Evolutionary conservation across 768 basidiomycete species (phyloP), one percentile per base, ranked within the genome.

Genomic region (Serendipita sp.): DNA sequence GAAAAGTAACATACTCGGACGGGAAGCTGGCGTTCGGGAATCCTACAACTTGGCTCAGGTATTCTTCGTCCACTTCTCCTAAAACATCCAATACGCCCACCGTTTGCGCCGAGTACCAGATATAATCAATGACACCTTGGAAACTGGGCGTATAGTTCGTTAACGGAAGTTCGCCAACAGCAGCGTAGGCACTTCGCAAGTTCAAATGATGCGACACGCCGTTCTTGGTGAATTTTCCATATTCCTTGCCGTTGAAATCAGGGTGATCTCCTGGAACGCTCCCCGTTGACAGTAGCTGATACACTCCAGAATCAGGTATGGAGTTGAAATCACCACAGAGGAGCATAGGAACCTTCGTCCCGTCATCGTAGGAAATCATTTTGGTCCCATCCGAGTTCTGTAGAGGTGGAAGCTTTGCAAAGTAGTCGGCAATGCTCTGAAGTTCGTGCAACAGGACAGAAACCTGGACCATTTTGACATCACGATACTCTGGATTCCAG

Each of bases 291-390:
- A 98, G 74, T 78, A 88, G 93, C 70, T 98, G 91, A 77, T 90
- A 96, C 18, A 98, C 89, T 3, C 92, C 92, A 38, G 89, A 92
- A 8, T 78, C 77, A 0, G 91, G 88, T 1, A 86, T 75, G 58
- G 92, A 95, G 78, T 99, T 99, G 78, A 88, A 93, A 76, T 99
- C 96, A n/a, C 93, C 92, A 69, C 88, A 89, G 65, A 97, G 78
- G 73, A 99, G 81, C 66, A 88, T 74, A 7, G 96, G 95, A 72
- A 98, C 96, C 79, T 91, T 90, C 60, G 81, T 80, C 16, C 88
- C 91, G 71, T 95, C 92, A 11, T 83, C 69, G 72, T 97, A 97
- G 24, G 75, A 71, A 16, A 91, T 91, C 28, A 82, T 80, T 65
- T 5, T 75, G 10, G 70, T 68, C 15, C 60, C 44, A 28, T 63